Percentiles rank a stretch among this genome's conserved stretches.
These are phyloP conservation scores for Berberis thunbergii DNA, from an alignment of 164 flowering plant genomes.

Conservation along the genomic window DNA sequence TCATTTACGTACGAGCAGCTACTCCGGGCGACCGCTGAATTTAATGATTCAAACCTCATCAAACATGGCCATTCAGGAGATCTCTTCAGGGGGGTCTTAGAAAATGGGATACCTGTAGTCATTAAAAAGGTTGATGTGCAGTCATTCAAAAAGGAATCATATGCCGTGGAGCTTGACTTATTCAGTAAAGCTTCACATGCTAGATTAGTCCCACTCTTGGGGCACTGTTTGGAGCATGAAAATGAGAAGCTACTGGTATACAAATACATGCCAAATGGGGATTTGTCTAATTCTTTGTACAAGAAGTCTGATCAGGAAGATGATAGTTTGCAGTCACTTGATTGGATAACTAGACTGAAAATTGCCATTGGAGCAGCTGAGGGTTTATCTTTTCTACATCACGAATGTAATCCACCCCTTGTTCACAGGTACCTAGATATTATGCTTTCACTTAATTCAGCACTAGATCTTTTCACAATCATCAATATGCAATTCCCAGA, in stretches of 20 bases:
- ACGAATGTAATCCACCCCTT: conserved; percentile 77
- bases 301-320: conserved; percentile 42
- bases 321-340: conserved; percentile 73
- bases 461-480: background rate
- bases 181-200: conserved; percentile 60
- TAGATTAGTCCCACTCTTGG: conserved; percentile 86
- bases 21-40: conserved; percentile 57
- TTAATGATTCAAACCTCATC: conserved; percentile 62
- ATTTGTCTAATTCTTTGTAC: conserved; percentile 67
- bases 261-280: conserved; percentile 84
- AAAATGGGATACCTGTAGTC: conserved; percentile 51
- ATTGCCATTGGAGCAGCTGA: conserved; percentile 94
- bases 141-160: conserved; percentile 44
- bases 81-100: conserved; percentile 61
- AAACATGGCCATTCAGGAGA: conserved; percentile 94
- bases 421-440: conserved; percentile 69
- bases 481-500: background rate
- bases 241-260: conserved; percentile 74
- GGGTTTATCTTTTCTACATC: conserved; percentile 75
- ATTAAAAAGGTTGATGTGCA: conserved; percentile 57
- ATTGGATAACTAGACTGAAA: conserved; percentile 95
- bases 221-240: conserved; percentile 82
- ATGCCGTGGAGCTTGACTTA: conserved; percentile 59
- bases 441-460: conserved; percentile 1
- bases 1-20: conserved; percentile 67